Evolutionary conservation across 2,329 filamentous ascomycete species (phyloP).

Genomic region (Cladosporium sp.): DNA sequence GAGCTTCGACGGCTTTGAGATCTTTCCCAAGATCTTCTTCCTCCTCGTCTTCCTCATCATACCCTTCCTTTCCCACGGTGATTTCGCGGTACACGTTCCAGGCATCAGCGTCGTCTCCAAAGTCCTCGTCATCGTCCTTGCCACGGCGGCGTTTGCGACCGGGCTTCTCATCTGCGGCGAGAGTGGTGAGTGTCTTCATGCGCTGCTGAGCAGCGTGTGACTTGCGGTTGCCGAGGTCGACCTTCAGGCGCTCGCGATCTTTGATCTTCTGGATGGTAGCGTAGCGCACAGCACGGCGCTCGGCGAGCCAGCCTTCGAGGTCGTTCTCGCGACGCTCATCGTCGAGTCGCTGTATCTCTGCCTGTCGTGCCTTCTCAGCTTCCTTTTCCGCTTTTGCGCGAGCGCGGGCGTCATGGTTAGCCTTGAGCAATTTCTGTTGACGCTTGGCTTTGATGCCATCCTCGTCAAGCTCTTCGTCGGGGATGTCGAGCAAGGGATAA

Average conservation of each 20-base stretch:
- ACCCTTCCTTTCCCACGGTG: slow-evolving; percentile 82
- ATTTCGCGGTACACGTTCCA: slow-evolving; percentile 97
- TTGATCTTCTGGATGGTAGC: slow-evolving; percentile 80
- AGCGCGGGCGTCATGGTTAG: slow-evolving; percentile 87
- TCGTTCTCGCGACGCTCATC: slow-evolving; percentile 80
- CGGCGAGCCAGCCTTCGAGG: slow-evolving; percentile 81
- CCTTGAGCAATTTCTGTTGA: slow-evolving; percentile 88
- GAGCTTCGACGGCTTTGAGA: slow-evolving; percentile 76
- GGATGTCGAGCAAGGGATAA: slow-evolving; percentile 83
- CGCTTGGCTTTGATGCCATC: slow-evolving; percentile 88
- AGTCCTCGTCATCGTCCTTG: slow-evolving; percentile 94
- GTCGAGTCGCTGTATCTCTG: slow-evolving; percentile 81
- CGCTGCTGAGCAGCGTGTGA: slow-evolving; percentile 93
- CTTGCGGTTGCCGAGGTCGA: slow-evolving; percentile 93
- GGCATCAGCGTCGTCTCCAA: slow-evolving; percentile 88
- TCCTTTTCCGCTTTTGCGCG: slow-evolving; percentile 97
- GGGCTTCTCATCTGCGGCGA: slow-evolving; percentile 80
- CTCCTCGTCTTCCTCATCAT: slow-evolving; percentile 91
- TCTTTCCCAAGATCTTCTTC: slow-evolving; percentile 79
- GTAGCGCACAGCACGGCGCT: slow-evolving; percentile 71
- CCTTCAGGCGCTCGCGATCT: slow-evolving; percentile 87
- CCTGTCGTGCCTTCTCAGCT: slow-evolving; percentile 79
- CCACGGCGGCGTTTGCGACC: slow-evolving; percentile 78
- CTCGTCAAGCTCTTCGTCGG: slow-evolving; percentile 92
- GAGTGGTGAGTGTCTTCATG: slow-evolving; percentile 97